These are phyloP conservation scores for Candida taoyuanica DNA, from an alignment of 805 yeast species.

Conservation along the genomic window DNA sequence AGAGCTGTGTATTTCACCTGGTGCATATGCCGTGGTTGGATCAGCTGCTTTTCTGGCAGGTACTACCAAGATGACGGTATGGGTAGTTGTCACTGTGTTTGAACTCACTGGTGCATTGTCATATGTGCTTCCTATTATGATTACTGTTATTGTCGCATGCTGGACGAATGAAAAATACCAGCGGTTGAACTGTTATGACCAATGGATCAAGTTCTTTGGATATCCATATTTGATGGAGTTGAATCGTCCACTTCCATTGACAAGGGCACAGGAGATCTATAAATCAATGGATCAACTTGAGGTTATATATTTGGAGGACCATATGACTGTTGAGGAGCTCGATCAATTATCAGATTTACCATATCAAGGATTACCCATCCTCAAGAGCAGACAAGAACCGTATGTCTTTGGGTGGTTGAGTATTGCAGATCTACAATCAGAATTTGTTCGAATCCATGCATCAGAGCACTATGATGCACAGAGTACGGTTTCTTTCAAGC, in stretches of 20 bases:
- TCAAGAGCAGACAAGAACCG: conserved; percentile 31
- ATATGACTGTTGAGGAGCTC: conserved; percentile 26
- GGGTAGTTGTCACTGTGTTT: conserved; percentile 74
- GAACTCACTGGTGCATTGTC: conserved; percentile 85
- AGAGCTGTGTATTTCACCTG: conserved; percentile 66
- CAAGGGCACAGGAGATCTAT: conserved; percentile 33
- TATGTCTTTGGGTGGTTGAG: conserved; percentile 41
- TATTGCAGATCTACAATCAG: conserved; percentile 32
- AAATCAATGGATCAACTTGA: conserved; percentile 26
- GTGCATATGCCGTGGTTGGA: conserved; percentile 85
- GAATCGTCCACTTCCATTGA: conserved; percentile 36
- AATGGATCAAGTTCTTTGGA: conserved; percentile 39
- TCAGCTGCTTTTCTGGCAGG: conserved; percentile 83
- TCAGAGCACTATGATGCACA: conserved; percentile 2
- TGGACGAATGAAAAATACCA: conserved; percentile 62
- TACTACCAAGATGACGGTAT: conserved; percentile 72
- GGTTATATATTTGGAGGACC: conserved; percentile 31
- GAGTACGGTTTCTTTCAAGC: conserved; percentile 1
- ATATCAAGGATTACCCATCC: conserved; percentile 41
- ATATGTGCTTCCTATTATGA: conserved; percentile 82
- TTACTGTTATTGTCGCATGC: conserved; percentile 71
- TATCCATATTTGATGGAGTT: conserved; percentile 41
- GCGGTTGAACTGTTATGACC: conserved; percentile 61
- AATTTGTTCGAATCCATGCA: conserved; percentile 15
- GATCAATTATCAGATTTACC: conserved; percentile 16